Percentiles rank a stretch among this genome's conserved stretches.
Evolutionary conservation across 306 rosid genomes (phyloP).

Genomic region (Acmispon strigosus): DNA sequence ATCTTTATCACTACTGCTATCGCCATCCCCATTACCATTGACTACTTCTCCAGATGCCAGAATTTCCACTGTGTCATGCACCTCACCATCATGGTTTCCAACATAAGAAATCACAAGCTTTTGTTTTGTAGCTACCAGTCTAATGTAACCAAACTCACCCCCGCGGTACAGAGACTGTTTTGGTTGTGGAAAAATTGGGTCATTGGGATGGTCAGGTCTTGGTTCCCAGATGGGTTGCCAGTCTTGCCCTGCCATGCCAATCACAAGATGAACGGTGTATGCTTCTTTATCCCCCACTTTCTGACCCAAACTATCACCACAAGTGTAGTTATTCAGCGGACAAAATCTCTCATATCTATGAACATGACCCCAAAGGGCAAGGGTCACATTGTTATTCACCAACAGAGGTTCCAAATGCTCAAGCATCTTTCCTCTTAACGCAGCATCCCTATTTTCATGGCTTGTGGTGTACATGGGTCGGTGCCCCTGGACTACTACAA

Average conservation of each 20-base stretch:
- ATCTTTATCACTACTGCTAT: constrained; percentile 7
- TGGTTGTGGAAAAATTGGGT: constrained; percentile 82
- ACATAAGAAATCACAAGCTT: constrained; percentile 62
- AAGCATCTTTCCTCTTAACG: constrained; percentile 56
- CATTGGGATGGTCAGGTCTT: constrained; percentile 49
- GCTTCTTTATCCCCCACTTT: constrained; percentile 31
- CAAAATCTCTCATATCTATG: constrained; percentile 90
- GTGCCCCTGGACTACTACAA: constrained; percentile 82
- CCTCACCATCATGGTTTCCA: constrained; percentile 82
- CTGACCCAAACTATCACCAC: constrained; percentile 39
- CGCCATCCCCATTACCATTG: constrained; percentile 20
- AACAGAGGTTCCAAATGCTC: constrained; percentile 79
- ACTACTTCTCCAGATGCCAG: constrained; percentile 58
- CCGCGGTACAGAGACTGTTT: constrained; percentile 64
- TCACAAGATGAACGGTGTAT: constrained; percentile 73
- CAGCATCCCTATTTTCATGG: constrained; percentile 56
- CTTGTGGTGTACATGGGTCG: constrained; percentile 93
- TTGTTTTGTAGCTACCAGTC: constrained; percentile 62
- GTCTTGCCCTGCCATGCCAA: constrained; percentile 93
- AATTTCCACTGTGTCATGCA: constrained; percentile 61
- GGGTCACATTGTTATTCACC: constrained; percentile 68
- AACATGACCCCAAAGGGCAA: constrained; percentile 94
- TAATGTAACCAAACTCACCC: constrained; percentile 86
- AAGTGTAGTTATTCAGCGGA: constrained; percentile 66
- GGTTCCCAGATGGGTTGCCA: constrained; percentile 93